Base-by-base conservation (phyloP, 805 yeast species). In the Kodamaea neixiangensis region DNA sequence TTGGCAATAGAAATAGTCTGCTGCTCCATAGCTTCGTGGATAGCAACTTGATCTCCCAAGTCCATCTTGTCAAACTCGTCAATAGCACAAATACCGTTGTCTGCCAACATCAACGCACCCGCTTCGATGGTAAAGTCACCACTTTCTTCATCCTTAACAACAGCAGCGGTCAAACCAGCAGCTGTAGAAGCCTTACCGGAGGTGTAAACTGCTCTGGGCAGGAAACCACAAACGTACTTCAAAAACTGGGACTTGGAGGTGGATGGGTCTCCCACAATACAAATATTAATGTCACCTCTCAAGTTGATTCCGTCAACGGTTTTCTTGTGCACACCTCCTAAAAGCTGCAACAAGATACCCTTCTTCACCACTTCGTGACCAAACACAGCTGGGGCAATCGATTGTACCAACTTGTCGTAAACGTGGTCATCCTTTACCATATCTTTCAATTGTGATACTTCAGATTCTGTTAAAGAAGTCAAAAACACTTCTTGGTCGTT, bases 1-100 rank as follows among this genome's bases (percentile, higher is more conserved):
- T 94, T 94, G 9, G 99, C 97, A 63, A 94, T 94, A 13, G 97
- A 92, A 58, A 94, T 94, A 0, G 99, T 94, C 70, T 94, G 99
- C 72, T 94, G 99, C 78, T 94, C 99, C 99, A 94, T 94, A 19
- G 98, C 99, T 74, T 94, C 99, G 73, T 94, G 99, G 73, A 94
- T 93, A 2, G 98, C 98, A 49, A 94, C 98, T 72, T 94, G 98
- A 71, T 94, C 98, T 1, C 85, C 71, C 40, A 92, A 69, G 68
- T 93, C 97, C 99, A 94, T 94, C 75, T 94, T 94, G 67, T 94
- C 99, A 61, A 94, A 94, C 73, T 94, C 99, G 68, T 94, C 99
- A 68, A 94, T 94, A 61, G 97, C 96, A 79, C 99, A 94, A 54
- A 94, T 89, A 55, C 99, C 99, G 65, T 93, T 94, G 71, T 94